Percentiles rank a stretch among this genome's conserved stretches.
These are phyloP conservation scores for Exophiala bonariae DNA, from an alignment of 2,329 filamentous ascomycete species.

Conservation along the genomic window DNA sequence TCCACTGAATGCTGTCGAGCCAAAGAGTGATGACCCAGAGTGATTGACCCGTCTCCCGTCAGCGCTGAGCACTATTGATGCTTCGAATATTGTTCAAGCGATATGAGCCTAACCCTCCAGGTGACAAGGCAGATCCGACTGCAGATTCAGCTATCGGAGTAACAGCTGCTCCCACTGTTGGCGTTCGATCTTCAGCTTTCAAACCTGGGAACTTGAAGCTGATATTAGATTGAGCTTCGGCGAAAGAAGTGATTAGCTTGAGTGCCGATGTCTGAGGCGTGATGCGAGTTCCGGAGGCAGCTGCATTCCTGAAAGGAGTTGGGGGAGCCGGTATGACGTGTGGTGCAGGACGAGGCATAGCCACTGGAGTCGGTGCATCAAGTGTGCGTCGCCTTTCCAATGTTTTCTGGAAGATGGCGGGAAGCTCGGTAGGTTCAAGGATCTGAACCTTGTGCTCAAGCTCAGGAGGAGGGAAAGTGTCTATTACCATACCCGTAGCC, in stretches of 20 bases:
- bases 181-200: conserved; percentile 62
- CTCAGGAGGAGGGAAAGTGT: conserved; percentile 10
- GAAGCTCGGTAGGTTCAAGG: conserved; percentile 34
- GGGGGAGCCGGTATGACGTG: conserved; percentile 22
- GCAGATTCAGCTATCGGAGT: conserved; percentile 86
- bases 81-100: conserved; percentile 61
- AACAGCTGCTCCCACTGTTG: conserved; percentile 72
- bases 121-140: conserved; percentile 63
- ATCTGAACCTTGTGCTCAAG: conserved; percentile 49
- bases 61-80: conserved; percentile 69
- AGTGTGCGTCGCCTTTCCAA: conserved; percentile 23
- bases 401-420: conserved; percentile 24
- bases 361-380: conserved; percentile 57
- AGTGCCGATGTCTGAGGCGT: conserved; percentile 79
- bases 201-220: conserved; percentile 65
- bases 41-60: no score
- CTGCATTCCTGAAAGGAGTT: conserved; percentile 27
- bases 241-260: conserved; percentile 87
- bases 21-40: no score
- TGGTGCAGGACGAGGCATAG: conserved; percentile 33
- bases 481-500: conserved; percentile 26
- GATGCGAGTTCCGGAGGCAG: conserved; percentile 47
- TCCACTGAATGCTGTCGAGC: no score
- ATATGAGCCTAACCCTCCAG: conserved; percentile 63
- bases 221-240: conserved; percentile 44